phyloP scores from a whole-genome alignment of 306 rosid genomes.

The Trifolium dubium region DNA sequence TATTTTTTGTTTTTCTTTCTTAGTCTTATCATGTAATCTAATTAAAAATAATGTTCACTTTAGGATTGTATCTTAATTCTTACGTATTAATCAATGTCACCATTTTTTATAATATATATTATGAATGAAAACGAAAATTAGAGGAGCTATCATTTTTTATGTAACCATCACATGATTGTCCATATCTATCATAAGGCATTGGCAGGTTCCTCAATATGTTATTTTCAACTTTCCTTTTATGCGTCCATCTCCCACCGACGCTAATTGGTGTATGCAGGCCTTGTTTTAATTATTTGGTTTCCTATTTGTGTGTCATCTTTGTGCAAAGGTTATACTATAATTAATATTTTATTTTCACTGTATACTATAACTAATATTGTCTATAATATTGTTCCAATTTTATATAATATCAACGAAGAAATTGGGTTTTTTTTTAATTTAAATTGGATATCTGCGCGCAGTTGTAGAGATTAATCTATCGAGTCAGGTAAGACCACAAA shows the following conservation, averaged over 20 bases:
- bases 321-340: no score
- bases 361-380: no score
- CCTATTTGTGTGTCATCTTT: not conserved
- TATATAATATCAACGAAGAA: no score
- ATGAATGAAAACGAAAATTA: not conserved
- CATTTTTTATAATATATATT: not conserved
- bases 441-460: no score
- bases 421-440: no score
- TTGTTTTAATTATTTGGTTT: constrained; percentile 25
- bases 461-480: no score
- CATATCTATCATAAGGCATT: constrained; percentile 16
- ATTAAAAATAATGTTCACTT: constrained; percentile 16
- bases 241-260: constrained; percentile 6
- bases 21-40: not conserved
- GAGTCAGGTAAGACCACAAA: no score
- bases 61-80: not conserved
- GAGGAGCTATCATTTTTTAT: constrained; percentile 2
- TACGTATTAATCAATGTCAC: not conserved
- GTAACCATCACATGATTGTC: not conserved
- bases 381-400: no score
- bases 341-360: no score
- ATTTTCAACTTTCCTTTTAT: not conserved
- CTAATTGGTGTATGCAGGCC: constrained; percentile 38
- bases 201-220: constrained; percentile 38
- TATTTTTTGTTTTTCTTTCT: not conserved